phyloP scores from a whole-genome alignment of 139 green algal species.

The Chlorella vulgaris region DNA sequence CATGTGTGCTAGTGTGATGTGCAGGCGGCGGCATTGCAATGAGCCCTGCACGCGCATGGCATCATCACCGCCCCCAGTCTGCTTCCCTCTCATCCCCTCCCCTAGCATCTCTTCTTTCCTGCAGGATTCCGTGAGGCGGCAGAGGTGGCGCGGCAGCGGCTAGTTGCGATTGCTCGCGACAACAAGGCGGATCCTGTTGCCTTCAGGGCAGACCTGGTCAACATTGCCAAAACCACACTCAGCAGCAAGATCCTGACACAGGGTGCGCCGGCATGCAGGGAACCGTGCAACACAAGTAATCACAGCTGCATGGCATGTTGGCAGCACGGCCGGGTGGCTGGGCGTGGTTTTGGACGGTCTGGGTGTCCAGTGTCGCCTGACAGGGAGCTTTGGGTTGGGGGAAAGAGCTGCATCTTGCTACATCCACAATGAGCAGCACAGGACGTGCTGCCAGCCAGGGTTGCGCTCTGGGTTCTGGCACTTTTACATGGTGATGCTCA shows the following conservation, averaged over 20 bases:
- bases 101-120: background rate
- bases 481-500: background rate
- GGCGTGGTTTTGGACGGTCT: background rate
- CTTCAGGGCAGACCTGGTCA: conserved; percentile 87
- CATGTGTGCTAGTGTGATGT: too few species aligned
- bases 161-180: conserved; percentile 62
- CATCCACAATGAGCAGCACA: too few species aligned
- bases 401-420: too few species aligned
- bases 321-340: background rate
- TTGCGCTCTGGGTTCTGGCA: background rate
- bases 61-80: too few species aligned
- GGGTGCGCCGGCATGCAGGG: conserved; percentile 3
- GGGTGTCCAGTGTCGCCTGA: too few species aligned
- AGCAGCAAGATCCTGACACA: conserved; percentile 89
- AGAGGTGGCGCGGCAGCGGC: conserved; percentile 49
- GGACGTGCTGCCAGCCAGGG: too few species aligned
- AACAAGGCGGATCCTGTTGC: conserved; percentile 49
- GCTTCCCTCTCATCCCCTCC: background rate
- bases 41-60: too few species aligned
- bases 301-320: too few species aligned
- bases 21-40: too few species aligned
- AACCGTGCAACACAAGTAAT: too few species aligned
- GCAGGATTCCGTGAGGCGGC: conserved; percentile 87
- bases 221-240: conserved; percentile 96
- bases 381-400: too few species aligned